Conservation (phyloP, 352 stramenopile genomes). For the Globisporangium apiculatum region DNA sequence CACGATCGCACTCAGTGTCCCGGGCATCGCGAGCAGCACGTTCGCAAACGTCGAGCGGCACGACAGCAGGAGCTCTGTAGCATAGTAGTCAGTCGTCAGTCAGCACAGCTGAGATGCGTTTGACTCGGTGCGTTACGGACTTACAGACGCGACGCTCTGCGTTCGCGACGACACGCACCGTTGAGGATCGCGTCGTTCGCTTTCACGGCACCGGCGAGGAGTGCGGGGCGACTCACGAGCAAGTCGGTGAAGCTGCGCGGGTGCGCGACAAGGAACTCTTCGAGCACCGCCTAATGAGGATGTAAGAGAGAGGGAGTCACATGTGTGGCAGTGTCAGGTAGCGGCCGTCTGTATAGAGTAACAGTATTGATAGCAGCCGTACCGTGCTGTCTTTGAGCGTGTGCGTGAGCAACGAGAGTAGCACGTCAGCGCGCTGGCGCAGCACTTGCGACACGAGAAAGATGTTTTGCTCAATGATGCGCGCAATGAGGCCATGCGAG, state of each 20-base stretch:
- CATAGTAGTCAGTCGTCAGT: not conserved
- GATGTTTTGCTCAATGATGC: constrained; percentile 73
- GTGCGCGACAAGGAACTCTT: constrained; percentile 66
- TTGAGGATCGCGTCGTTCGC: constrained; percentile 45
- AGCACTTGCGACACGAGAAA: constrained; percentile 55
- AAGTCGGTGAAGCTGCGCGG: constrained; percentile 52
- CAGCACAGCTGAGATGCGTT: too few species aligned
- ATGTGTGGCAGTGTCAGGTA: too few species aligned
- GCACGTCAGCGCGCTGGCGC: constrained; percentile 36
- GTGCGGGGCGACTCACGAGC: constrained; percentile 41
- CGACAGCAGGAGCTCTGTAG: constrained; percentile 31
- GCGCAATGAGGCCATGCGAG: constrained; percentile 44
- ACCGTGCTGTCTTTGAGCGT: constrained; percentile 61
- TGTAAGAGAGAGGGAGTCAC: not conserved
- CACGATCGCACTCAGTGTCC: constrained; percentile 39
- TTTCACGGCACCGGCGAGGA: constrained; percentile 44
- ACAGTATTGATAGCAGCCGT: constrained; percentile 1
- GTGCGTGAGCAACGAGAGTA: constrained; percentile 45
- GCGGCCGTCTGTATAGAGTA: too few species aligned
- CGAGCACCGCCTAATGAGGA: constrained; percentile 30
- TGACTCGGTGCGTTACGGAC: too few species aligned
- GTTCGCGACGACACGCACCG: constrained; percentile 14
- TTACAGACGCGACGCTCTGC: not conserved
- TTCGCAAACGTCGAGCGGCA: constrained; percentile 32
- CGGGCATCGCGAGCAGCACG: constrained; percentile 33